These are phyloP conservation scores for Boletus reticuloceps DNA, from an alignment of 768 basidiomycete species.

Conservation along the genomic window DNA sequence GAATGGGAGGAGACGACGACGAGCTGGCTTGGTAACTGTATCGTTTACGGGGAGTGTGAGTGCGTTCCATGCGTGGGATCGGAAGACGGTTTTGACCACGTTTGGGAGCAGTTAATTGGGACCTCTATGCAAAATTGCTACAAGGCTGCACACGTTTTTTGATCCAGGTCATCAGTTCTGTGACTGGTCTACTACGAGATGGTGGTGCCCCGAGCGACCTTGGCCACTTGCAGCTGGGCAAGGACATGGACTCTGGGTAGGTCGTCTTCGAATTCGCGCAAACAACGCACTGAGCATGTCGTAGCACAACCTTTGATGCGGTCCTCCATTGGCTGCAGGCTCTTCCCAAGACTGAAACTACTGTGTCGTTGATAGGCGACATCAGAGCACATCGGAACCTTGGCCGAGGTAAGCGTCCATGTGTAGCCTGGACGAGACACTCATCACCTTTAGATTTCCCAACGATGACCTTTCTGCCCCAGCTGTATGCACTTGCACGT, in stretches of 20 bases:
- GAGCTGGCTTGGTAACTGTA: slow-evolving; percentile 23
- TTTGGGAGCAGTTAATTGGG: slow-evolving; percentile 53
- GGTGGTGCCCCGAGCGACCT: slow-evolving; percentile 27
- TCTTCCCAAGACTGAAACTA: slow-evolving; percentile 18
- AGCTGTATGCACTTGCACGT: slow-evolving; percentile 43
- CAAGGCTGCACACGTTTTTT: slow-evolving; percentile 41
- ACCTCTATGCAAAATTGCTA: slow-evolving; percentile 45
- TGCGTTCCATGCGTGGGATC: neutral
- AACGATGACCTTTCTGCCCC: slow-evolving; percentile 46
- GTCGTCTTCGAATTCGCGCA: slow-evolving; percentile 10
- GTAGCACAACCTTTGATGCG: slow-evolving; percentile 24
- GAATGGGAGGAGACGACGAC: slow-evolving; percentile 22
- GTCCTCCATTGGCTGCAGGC: slow-evolving; percentile 25
- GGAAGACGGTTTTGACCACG: neutral
- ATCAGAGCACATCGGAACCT: slow-evolving; percentile 24
- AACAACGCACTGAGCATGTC: neutral
- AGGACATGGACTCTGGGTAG: slow-evolving; percentile 41
- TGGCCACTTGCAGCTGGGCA: slow-evolving; percentile 34
- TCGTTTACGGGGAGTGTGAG: slow-evolving; percentile 47
- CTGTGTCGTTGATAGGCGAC: slow-evolving; percentile 18
- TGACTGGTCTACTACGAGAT: slow-evolving; percentile 30
- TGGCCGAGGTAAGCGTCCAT: slow-evolving; percentile 22
- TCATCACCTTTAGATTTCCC: slow-evolving; percentile 29
- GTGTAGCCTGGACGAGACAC: neutral
- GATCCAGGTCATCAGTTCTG: slow-evolving; percentile 34